Conservation (phyloP, 306 rosid genomes). For the Fragaria ananassa region DNA sequence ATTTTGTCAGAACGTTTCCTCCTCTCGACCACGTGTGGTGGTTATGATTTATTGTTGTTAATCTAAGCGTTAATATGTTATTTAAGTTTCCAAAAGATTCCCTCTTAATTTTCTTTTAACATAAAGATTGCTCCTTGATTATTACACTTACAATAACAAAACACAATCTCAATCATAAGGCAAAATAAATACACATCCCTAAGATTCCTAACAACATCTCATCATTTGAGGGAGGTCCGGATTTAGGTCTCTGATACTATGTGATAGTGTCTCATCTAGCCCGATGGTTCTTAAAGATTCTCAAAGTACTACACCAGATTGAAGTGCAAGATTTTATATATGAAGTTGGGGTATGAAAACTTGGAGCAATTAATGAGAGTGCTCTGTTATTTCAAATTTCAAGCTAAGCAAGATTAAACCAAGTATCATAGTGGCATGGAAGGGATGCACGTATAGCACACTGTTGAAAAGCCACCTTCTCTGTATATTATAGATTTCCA, state of each 20-base stretch:
- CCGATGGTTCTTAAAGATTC: too few relatives aligned
- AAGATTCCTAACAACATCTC: background rate
- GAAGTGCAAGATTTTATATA: background rate
- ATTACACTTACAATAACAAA: background rate
- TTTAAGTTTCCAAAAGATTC: background rate
- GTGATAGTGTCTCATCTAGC: background rate
- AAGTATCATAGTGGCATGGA: background rate
- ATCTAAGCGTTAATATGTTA: too few relatives aligned
- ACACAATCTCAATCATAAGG: background rate
- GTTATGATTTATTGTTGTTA: too few relatives aligned
- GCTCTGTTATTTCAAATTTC: background rate
- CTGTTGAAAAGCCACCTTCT: conserved; percentile 1
- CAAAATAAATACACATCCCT: background rate
- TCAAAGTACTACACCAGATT: background rate
- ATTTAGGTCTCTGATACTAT: background rate
- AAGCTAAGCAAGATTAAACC: background rate
- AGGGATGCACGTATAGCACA: conserved; percentile 1
- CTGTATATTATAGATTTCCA: background rate
- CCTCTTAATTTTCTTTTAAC: too few relatives aligned
- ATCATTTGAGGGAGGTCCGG: background rate
- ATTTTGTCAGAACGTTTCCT: too few relatives aligned
- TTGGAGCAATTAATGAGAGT: background rate
- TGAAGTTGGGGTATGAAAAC: background rate
- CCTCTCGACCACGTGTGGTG: too few relatives aligned
- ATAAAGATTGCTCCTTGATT: background rate